Base-by-base conservation (phyloP, 768 basidiomycete species). In the Lactifluus subvellereus region DNA sequence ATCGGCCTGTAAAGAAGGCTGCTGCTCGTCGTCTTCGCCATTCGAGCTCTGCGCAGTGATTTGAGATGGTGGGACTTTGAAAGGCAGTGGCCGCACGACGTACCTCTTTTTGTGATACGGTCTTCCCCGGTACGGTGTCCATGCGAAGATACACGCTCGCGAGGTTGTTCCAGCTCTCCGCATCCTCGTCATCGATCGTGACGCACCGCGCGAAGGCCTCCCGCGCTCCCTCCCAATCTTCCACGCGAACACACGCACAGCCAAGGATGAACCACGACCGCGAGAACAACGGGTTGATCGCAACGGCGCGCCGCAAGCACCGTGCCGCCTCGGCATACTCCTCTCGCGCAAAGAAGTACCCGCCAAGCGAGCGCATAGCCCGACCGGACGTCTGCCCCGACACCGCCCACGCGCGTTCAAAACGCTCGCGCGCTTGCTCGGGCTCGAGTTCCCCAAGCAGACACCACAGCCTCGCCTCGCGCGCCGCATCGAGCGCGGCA, bases 241-340 rank as follows among this genome's bases (percentile, higher is more conserved):
- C 91, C 62, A 78, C 69, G n/a, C 89, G 81, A 73, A 95, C 84
- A 66, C 80, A 86, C 4, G 94, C 86, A 68, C 96, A 98, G 0
- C 97, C 97, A n/a, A 99, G 82, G 42, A 95, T 83, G 75, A 98
- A 99, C 97, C 97, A 98, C 22, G 91, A 87, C 6, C 91, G 83
- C n/a, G 82, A 77, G 59, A 88, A 78, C 53, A 98, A 77, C 4
- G 97, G 96, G 70, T 98, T 94, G 69, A 99, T 98, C 35, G 78
- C 79, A 1, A 94, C 87, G 1, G 94, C 94, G 45, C 78, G 80
- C 63, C 82, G 79, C 58, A 98, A 76, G 71, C 84, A 91, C 11
- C 72, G 70, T 27, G 88, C 81, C 1, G 92, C 85, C 61, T 84
- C 77, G 11, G 71, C 67, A 69, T 82, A 97, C 50, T 88, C 82